Base-by-base conservation (phyloP, 208 protist genomes). In the Naegleria gruberi region DNA sequence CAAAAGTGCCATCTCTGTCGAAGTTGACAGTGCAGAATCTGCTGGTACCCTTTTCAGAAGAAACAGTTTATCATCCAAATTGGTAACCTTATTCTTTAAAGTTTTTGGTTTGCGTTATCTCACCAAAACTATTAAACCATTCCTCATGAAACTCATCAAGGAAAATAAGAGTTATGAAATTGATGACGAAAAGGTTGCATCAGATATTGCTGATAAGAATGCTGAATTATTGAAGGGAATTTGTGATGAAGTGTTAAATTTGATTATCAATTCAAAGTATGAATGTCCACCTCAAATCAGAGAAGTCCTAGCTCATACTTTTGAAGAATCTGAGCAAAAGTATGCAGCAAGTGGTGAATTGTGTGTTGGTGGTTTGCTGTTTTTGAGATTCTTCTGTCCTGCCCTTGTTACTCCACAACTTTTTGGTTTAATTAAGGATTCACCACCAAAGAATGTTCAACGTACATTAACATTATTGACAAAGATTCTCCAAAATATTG, bases 341-440 rank as follows among this genome's bases (percentile, higher is more conserved):
- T 55, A 41, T 55, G 19, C 83, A 43, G 12, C 34, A 23, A 55
- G 83, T 55, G 83, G 44, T 30, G 81, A 84, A 84, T 34, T 84
- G n/a, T 84, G 81, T 45, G 81, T 87, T 41, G 83, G 83, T 30
- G 44, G 44, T 19, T 40, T 87, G 12, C n/a, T 87, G 30, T 87
- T 87, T 51, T 34, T 87, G 1, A 47, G 83, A 55, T 87, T 87
- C 44, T n/a, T 87, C 17, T 87, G 83, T 55, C 83, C 83, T 23
- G 41, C 83, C 12, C 26, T 87, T 5, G 26, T 87, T 6, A 55
- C 83, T 19, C 83, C 83, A 12, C 83, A 87, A 87, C 17, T 57
- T 4, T 87, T 87, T 55, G 83, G 83, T 41, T 37, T 87, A 17
- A 17, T 55, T 1, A 55, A 87, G 30, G 44, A 57, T 34, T 23